Conservation (phyloP, 768 basidiomycete species). For the Lactarius indigo region DNA sequence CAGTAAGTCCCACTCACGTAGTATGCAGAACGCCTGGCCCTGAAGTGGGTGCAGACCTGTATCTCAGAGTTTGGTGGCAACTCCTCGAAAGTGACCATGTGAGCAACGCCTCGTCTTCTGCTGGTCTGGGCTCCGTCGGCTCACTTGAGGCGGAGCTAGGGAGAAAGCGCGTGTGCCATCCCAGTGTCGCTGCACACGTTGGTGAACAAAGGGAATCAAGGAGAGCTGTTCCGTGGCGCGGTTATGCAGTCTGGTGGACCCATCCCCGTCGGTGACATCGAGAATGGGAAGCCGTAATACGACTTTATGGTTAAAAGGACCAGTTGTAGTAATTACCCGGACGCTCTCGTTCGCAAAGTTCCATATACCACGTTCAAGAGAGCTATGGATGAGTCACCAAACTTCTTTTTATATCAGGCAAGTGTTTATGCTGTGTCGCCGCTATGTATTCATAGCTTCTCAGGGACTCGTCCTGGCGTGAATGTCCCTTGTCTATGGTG, state of each 20-base stretch:
- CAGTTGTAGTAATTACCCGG: slow-evolving; percentile 34
- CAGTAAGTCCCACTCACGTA: background rate
- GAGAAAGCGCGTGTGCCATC: slow-evolving; percentile 55
- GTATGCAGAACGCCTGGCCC: slow-evolving; percentile 49
- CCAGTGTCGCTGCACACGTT: slow-evolving; percentile 43
- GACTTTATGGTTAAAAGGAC: slow-evolving; percentile 40
- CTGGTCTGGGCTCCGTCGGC: slow-evolving; percentile 8
- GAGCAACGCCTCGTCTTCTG: slow-evolving; percentile 23
- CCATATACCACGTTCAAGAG: slow-evolving; percentile 33
- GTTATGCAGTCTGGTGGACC: slow-evolving; percentile 46
- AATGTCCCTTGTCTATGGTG: slow-evolving; percentile 30
- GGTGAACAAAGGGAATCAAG: slow-evolving; percentile 36
- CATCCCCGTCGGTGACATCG: slow-evolving; percentile 31
- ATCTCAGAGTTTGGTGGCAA: slow-evolving; percentile 65
- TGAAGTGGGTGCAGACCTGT: slow-evolving; percentile 66
- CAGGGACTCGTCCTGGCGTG: slow-evolving; percentile 29
- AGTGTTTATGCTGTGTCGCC: background rate
- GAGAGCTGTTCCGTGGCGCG: slow-evolving; percentile 40
- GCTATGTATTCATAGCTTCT: background rate
- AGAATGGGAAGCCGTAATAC: slow-evolving; percentile 37
- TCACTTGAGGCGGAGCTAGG: slow-evolving; percentile 35
- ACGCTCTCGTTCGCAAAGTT: slow-evolving; percentile 41
- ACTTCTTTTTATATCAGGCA: slow-evolving; percentile 35
- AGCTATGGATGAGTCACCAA: slow-evolving; percentile 35
- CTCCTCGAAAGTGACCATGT: slow-evolving; percentile 56